A percentile compares a stretch with the other conserved stretches of the same genome.
Evolutionary conservation across 441 rosid species (phyloP).

Genomic region (Heliophila coronopifolia): DNA sequence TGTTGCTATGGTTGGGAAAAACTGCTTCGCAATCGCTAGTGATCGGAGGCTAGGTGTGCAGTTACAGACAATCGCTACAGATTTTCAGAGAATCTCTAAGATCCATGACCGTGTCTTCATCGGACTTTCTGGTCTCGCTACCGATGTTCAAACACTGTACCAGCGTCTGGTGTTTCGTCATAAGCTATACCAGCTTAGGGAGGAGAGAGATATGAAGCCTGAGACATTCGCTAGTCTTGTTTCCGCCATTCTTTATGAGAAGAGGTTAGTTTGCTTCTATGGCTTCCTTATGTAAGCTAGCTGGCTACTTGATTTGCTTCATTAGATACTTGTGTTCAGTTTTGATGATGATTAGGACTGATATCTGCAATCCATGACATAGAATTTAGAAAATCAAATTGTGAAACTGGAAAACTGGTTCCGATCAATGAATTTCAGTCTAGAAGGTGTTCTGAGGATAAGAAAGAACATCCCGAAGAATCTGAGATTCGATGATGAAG

Average conservation of each 20-base stretch:
- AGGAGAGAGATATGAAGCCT: slow-evolving; percentile 95
- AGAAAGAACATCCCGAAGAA: too few species aligned
- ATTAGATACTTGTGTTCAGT: not conserved
- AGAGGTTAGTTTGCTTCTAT: slow-evolving; percentile 48
- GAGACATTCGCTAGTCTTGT: slow-evolving; percentile 93
- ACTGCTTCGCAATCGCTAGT: slow-evolving; percentile 93
- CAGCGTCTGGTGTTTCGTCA: slow-evolving; percentile 86
- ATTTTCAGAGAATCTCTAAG: slow-evolving; percentile 72
- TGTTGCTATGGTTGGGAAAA: slow-evolving; percentile 96
- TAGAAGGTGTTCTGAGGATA: too few species aligned
- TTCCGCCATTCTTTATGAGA: slow-evolving; percentile 86
- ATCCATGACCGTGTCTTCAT: slow-evolving; percentile 75
- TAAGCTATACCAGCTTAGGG: slow-evolving; percentile 80
- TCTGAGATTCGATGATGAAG: too few species aligned
- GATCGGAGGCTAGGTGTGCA: slow-evolving; percentile 85
- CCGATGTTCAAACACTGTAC: slow-evolving; percentile 91
- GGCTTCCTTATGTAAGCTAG: not conserved
- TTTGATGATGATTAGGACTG: not conserved
- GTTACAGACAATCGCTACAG: slow-evolving; percentile 90
- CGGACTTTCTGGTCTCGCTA: slow-evolving; percentile 85
- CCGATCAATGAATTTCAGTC: too few species aligned
- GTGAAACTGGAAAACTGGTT: too few species aligned
- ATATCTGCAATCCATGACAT: too few species aligned
- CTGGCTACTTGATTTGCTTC: not conserved
- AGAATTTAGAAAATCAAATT: too few species aligned